Conservation (phyloP, 345 rosid genomes). For the Excoecaria agallocha region DNA sequence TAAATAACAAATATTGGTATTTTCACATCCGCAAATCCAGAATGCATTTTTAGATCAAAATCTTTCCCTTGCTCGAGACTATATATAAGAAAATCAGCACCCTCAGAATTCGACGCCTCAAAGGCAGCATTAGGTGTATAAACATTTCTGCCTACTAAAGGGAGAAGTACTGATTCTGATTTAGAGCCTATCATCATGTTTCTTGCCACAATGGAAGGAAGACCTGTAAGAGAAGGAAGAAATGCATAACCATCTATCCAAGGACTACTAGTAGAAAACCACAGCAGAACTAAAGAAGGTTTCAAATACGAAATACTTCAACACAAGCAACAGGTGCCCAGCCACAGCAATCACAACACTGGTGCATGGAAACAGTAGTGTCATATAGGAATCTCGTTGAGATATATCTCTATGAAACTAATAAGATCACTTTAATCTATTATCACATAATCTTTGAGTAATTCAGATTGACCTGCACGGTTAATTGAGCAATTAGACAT, state of each 20-base stretch:
- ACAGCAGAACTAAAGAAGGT: not conserved
- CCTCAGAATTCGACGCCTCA: constrained; percentile 76
- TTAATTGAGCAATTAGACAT: too few species aligned
- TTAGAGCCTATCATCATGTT: constrained; percentile 72
- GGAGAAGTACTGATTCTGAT: constrained; percentile 67
- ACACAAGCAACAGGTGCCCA: not conserved
- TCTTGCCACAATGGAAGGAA: constrained; percentile 85
- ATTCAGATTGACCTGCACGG: too few species aligned
- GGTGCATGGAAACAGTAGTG: not conserved
- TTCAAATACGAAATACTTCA: not conserved
- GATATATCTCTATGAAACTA: not conserved
- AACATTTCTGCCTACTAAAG: constrained; percentile 81
- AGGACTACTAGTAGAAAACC: not conserved
- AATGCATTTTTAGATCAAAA: constrained; percentile 33
- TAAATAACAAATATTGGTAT: constrained; percentile 54
- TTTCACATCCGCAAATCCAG: constrained; percentile 55
- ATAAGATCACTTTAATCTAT: not conserved
- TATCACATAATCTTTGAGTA: too few species aligned
- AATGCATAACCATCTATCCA: not conserved
- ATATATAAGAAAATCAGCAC: constrained; percentile 88
- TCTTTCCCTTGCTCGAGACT: constrained; percentile 33
- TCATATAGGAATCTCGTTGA: too few species aligned
- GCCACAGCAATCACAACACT: not conserved
- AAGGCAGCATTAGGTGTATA: constrained; percentile 57
- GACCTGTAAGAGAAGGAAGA: constrained; percentile 15